Base-by-base conservation (phyloP, 2,329 filamentous ascomycete genomes). In the Verticillium nubilum region DNA sequence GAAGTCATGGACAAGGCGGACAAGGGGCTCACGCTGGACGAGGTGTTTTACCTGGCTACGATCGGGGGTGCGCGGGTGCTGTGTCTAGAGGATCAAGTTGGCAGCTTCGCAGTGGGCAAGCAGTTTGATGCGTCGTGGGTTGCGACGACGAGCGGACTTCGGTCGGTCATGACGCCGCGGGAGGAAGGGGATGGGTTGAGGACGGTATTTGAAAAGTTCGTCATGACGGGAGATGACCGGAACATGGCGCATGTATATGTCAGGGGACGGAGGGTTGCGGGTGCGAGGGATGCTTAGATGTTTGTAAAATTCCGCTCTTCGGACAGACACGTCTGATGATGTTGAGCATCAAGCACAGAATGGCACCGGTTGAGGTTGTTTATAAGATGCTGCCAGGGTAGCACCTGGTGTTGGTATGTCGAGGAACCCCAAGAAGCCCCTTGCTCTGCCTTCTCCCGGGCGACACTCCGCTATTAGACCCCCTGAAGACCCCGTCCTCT, bases 181-280 rank as follows among this genome's bases (percentile, higher is more conserved):
- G 80, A 86, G 62, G 77, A 81, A 0, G 72, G 70, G 0, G 84
- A 87, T 56, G 71, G 70, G 0, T 47, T 72, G 0, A 67, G 69
- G 54, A 78, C 72, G 0, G 72, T 85, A 19, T 82, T 87, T 60
- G 83, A 87, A 59, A 88, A 87, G 73, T 88, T 86, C 61, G 64
- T 88, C 29, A 86, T 87, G 83, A 87, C 84, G 2, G 85, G 83
- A 0, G 85, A 88, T 67, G 86, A 88, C 66, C 74, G 86, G 4
- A 87, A 87, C 63, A 84, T 87, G 57, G 66, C 68, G 0, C 67
- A 75, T 23, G 85, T 87, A 0, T 87, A 76, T 69, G 81, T 87
- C 0, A 66, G 70, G 6, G 84, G 84, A 7, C 37, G 56, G 9
- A 23, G 56, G 27, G 56, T 57, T 6, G 56, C 56, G 4, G 56